Evolutionary conservation across 2,329 filamentous ascomycete genomes (phyloP), one percentile per base, ranked within the genome.

Genomic region (Penicillium sp.): DNA sequence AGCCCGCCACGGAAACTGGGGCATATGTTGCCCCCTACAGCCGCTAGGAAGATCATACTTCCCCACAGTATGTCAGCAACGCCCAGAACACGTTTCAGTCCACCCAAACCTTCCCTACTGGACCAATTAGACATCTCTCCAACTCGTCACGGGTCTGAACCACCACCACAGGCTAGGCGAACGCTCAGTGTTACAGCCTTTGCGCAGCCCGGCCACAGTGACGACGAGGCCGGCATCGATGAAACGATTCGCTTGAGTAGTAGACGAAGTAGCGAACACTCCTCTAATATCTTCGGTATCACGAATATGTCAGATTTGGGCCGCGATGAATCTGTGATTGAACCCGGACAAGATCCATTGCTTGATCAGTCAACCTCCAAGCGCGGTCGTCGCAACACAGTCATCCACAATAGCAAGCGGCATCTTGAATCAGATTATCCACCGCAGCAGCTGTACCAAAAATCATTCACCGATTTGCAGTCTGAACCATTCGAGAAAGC

Each of bases 401-500:
- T 63, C 41, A 60, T 63, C n/a, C 65, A 59, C 31, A 63, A 60
- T 1, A 73, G 64, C 51, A 73, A 72, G 56, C 67, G 68, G 35
- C 55, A 61, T n/a, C 58, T 76, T 13, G 72, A 75, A 62, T 68
- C 76, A 24, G 82, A 84, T 64, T 84, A 84, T 58, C 76, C 80
- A 3, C 68, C 67, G 2, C 70, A 77, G 19, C 60, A 73, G 14
- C 73, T 85, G 1, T 72, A 73, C 35, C 68, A 71, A 14, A 82
- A 82, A 71, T 69, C 70, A 1, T 83, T 81, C 56, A 64, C 75
- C 0, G 72, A 80, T n/a, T 74, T 85, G 3, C 77, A 78, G 58
- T 71, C 73, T 3, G 79, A 84, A 59, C 70, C 75, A 5, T 84
- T 84, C 61, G 79, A 83, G 50, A 70, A 69, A 27, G 72, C 73